phyloP scores from a whole-genome alignment of 2,329 filamentous ascomycete species.

The Cryphonectria naterciae region DNA sequence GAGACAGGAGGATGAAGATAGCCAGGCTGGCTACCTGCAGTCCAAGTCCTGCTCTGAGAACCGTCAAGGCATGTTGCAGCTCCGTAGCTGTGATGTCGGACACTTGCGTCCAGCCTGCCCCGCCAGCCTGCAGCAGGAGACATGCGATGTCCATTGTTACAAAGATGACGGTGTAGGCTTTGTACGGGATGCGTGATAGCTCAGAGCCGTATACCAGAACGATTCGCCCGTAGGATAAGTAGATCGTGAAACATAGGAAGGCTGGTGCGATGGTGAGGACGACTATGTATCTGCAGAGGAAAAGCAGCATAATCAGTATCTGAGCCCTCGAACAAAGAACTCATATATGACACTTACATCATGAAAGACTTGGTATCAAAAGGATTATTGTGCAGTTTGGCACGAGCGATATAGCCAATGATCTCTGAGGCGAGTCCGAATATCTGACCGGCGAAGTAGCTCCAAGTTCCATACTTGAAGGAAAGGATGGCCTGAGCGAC shows the following conservation, averaged over 20 bases:
- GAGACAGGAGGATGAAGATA: neutral
- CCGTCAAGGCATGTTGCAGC: neutral
- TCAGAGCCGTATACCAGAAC: neutral
- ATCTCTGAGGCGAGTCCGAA: neutral
- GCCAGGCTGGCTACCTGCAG: neutral
- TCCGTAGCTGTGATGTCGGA: neutral
- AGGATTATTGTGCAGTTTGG: neutral
- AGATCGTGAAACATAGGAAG: slow-evolving; percentile 1
- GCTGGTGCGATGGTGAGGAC: neutral
- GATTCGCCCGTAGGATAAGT: neutral
- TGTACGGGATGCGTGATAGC: neutral
- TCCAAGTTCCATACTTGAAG: neutral
- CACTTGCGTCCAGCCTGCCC: neutral
- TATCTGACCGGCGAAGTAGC: neutral
- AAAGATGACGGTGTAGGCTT: neutral
- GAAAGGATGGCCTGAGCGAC: neutral
- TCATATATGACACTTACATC: neutral
- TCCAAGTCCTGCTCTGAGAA: neutral
- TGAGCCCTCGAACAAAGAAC: neutral
- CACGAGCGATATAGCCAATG: neutral
- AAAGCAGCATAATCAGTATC: neutral
- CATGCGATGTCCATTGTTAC: neutral
- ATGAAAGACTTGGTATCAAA: neutral
- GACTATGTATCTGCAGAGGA: neutral
- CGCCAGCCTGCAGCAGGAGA: neutral